Evolutionary conservation across 2,329 filamentous ascomycete genomes (phyloP).

Genomic region (Neurospora crassa): DNA sequence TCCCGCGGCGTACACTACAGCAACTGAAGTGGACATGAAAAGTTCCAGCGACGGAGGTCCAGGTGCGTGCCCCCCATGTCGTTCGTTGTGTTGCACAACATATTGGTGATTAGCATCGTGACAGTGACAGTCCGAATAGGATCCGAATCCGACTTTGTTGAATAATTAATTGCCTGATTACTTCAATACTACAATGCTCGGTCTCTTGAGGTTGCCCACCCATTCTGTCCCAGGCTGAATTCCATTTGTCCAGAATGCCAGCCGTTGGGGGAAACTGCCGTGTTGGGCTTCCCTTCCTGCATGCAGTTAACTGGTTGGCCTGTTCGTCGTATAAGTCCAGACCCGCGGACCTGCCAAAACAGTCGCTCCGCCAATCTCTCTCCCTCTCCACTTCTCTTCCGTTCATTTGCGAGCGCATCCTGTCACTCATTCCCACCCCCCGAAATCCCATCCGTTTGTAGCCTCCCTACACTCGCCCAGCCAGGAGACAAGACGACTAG

Average conservation of each 20-base stretch:
- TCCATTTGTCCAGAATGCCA: background rate
- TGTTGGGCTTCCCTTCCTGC: background rate
- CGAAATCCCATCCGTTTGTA: background rate
- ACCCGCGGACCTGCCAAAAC: background rate
- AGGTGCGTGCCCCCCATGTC: background rate
- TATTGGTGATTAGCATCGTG: background rate
- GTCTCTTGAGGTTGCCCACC: background rate
- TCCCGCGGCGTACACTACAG: background rate
- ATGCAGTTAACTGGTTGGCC: background rate
- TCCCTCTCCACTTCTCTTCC: background rate
- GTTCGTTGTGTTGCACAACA: background rate
- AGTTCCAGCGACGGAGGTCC: background rate
- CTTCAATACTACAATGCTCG: too few species aligned
- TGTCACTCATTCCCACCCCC: background rate
- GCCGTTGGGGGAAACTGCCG: background rate
- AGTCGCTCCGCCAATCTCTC: background rate
- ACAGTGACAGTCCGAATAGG: background rate
- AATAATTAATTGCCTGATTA: background rate
- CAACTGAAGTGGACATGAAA: background rate
- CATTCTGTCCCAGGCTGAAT: background rate
- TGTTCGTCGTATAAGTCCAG: background rate
- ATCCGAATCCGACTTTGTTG: background rate
- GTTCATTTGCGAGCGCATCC: background rate
- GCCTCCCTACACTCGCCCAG: background rate
- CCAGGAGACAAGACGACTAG: background rate